Percentiles rank a stretch among this genome's conserved stretches.
Evolutionary conservation across 306 rosid genomes (phyloP).

Genomic region (Casuarina cunninghamiana): DNA sequence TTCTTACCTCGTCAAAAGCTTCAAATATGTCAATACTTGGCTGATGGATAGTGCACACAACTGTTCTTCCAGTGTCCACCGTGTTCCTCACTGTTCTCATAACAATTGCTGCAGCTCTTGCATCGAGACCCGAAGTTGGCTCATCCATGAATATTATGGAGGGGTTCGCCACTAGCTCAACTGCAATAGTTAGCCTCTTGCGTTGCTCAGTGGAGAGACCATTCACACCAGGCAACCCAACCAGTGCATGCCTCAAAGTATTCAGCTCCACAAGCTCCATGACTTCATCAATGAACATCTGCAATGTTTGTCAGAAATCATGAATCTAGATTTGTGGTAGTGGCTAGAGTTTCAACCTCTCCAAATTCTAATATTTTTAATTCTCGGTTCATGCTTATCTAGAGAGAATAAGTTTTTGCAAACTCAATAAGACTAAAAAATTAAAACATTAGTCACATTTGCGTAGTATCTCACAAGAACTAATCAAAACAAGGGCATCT

Average conservation of each 20-base stretch:
- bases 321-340: too few relatives aligned
- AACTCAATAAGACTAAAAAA: too few relatives aligned
- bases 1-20: conserved; percentile 66
- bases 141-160: conserved; percentile 94
- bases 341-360: too few relatives aligned
- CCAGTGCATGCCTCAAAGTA: conserved; percentile 49
- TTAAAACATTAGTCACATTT: too few relatives aligned
- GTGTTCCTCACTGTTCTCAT: conserved; percentile 92
- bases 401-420: not conserved
- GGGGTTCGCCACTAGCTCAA: conserved; percentile 84
- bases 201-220: conserved; percentile 93
- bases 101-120: conserved; percentile 92
- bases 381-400: not conserved
- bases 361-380: not conserved
- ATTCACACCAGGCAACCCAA: conserved; percentile 68
- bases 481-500: too few relatives aligned
- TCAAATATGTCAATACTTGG: conserved; percentile 89
- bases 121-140: conserved; percentile 95
- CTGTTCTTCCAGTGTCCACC: conserved; percentile 88
- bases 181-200: conserved; percentile 84
- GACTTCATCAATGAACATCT: conserved; percentile 82
- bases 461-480: too few relatives aligned
- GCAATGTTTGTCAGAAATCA: not conserved
- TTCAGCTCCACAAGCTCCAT: conserved; percentile 59
- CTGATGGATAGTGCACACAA: conserved; percentile 94